Percentiles rank a stretch among this genome's conserved stretches.
These are phyloP conservation scores for Scheffersomyces lignicola DNA, from an alignment of 1,139 yeast species.

Conservation along the genomic window DNA sequence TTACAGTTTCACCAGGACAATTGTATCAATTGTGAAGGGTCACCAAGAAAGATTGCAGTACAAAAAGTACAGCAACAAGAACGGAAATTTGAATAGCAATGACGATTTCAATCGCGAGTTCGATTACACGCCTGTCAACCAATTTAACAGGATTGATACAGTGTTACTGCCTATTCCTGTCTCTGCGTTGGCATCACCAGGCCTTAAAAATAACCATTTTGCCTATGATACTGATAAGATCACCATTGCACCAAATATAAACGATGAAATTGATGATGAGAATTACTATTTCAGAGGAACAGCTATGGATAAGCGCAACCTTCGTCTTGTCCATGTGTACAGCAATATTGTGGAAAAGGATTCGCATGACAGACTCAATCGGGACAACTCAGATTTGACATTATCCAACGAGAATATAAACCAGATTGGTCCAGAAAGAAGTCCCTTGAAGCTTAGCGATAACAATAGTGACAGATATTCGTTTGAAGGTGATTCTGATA, in stretches of 20 bases:
- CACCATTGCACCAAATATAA: background rate
- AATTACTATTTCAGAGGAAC: conserved; percentile 8
- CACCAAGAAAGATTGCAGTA: conserved; percentile 9
- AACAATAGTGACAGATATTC: background rate
- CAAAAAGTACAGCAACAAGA: conserved; percentile 4
- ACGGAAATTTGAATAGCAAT: conserved; percentile 12
- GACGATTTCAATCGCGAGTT: conserved; percentile 31
- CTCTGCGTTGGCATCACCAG: too few species aligned
- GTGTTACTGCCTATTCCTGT: too few species aligned
- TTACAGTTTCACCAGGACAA: conserved; percentile 30
- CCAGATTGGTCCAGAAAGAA: background rate
- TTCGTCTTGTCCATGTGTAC: too few species aligned
- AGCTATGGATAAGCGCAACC: too few species aligned
- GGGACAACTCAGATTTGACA: background rate
- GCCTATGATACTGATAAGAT: conserved; percentile 1
- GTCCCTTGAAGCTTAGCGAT: background rate
- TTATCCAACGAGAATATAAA: background rate
- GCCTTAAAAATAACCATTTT: too few species aligned
- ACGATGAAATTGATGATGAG: conserved; percentile 9
- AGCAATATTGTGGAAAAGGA: too few species aligned
- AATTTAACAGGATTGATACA: conserved; percentile 1
- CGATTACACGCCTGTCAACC: conserved; percentile 33
- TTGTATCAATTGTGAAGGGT: conserved; percentile 22
- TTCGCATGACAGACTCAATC: background rate
- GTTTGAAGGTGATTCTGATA: background rate